Evolutionary conservation across 257 asterid species (phyloP).

Genomic region (Solanum rostratum): DNA sequence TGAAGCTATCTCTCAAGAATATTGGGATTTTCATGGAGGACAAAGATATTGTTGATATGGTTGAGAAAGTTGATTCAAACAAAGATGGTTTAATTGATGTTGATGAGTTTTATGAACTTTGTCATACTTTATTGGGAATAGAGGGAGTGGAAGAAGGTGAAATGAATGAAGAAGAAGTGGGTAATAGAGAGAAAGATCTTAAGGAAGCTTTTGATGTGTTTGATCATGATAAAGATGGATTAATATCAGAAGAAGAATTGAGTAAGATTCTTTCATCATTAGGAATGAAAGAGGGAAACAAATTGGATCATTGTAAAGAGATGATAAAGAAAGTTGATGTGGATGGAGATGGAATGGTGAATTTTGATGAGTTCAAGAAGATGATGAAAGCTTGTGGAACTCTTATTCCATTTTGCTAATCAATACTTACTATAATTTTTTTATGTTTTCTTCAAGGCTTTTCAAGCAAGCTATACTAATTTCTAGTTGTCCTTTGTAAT

Average conservation of each 20-base stretch:
- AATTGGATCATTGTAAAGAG: conserved; percentile 51
- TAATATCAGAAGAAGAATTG: conserved; percentile 57
- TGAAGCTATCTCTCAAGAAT: conserved; percentile 46
- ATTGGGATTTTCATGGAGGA: conserved; percentile 54
- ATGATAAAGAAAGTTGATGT: conserved; percentile 72
- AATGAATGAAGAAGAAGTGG: conserved; percentile 8
- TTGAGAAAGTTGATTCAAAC: conserved; percentile 46
- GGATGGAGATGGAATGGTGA: conserved; percentile 91
- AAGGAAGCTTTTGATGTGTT: conserved; percentile 74
- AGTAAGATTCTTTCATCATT: conserved; percentile 56
- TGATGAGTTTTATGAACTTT: conserved; percentile 57
- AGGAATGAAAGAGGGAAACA: conserved; percentile 54
- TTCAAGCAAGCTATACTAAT: background rate
- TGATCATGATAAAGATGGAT: conserved; percentile 69
- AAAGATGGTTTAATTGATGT: conserved; percentile 74
- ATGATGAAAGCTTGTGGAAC: conserved; percentile 62
- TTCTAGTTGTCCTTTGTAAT: background rate
- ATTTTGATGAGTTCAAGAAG: conserved; percentile 56
- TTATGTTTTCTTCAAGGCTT: background rate
- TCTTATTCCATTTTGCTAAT: conserved; percentile 15
- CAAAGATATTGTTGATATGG: conserved; percentile 53
- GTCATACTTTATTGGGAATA: conserved; percentile 20
- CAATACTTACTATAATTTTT: background rate
- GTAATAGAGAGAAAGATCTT: conserved; percentile 13
- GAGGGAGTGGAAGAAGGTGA: background rate